Conservation (phyloP, 1,284 basidiomycete species). For the Porodaedalea pini region DNA sequence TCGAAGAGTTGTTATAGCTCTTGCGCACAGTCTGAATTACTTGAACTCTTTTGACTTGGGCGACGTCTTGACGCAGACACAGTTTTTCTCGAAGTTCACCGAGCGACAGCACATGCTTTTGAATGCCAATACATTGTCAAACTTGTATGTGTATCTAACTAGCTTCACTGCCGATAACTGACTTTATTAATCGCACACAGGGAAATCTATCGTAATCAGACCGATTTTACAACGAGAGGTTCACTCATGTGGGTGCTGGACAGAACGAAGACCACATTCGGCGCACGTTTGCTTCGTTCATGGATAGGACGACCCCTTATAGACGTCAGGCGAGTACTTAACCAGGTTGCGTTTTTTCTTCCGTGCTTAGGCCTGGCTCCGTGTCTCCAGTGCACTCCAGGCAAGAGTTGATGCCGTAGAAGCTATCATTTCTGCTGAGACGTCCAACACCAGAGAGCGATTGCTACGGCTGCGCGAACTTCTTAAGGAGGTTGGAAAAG, state of each 20-base stretch:
- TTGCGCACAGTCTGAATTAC: constrained; percentile 77
- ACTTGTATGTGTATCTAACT: constrained; percentile 49
- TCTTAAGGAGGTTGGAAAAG: constrained; percentile 69
- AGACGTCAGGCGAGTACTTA: constrained; percentile 55
- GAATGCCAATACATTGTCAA: constrained; percentile 83
- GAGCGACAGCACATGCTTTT: constrained; percentile 84
- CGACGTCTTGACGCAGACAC: constrained; percentile 69
- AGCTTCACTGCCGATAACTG: constrained; percentile 1
- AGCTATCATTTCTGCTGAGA: constrained; percentile 57
- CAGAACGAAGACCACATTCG: constrained; percentile 85
- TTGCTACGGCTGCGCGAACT: constrained; percentile 65
- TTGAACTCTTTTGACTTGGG: constrained; percentile 76
- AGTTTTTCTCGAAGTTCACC: constrained; percentile 78
- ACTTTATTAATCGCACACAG: constrained; percentile 35
- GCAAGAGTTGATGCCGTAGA: constrained; percentile 82
- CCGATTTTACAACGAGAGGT: constrained; percentile 71
- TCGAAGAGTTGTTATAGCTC: constrained; percentile 66
- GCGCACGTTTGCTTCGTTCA: constrained; percentile 73
- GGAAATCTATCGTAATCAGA: constrained; percentile 89
- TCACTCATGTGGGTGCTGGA: constrained; percentile 87
- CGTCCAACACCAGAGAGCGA: constrained; percentile 44
- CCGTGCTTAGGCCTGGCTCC: neutral
- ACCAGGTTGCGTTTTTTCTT: neutral
- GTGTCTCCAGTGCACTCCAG: constrained; percentile 54
- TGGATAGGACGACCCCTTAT: constrained; percentile 89